Evolutionary conservation across 1,284 basidiomycete genomes (phyloP), one percentile per base, ranked within the genome.

Genomic region (Prillingera fragicola): DNA sequence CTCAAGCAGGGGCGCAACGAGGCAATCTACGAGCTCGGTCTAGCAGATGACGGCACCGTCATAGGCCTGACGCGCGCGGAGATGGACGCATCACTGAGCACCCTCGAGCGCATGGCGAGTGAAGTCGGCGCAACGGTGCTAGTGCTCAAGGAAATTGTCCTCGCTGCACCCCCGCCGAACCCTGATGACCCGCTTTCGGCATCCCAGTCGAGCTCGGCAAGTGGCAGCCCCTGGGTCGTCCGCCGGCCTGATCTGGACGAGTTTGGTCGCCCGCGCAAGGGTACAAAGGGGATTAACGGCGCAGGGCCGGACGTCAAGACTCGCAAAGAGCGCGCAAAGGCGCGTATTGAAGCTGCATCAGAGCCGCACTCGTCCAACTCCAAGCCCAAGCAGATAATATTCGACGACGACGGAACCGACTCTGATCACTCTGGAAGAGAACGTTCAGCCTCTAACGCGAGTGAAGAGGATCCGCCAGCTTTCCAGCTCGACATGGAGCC

Each of bases 1-100:
- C 77, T 95, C 4, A 81, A 91, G 38, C 87, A 94, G 68, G 90
- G 90, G 13, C 83, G 85, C 4, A 90, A 90, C 5, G 84, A 87
- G 62, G 89, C 90, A 0, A 87, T 89, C 65, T 95, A 95, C 59
- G 90, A 94, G 65, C 80, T 95, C 14, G 91, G 90, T 13, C 83
- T 95, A 1, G 66, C 73, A 5, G 90, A 95, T 64, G 84, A 84
- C 4, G 90, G 90, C 1, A 79, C 82, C 3, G 80, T 95, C 14
- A 78, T 94, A 33, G 90, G 90, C 0, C 77, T 95, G 6, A 75
- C 80, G 0, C 75, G 82, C 21, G 67, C 72, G 2, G 85, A 92
- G 65, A 80, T 95, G 58, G 84, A 87, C 48, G 77, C 78, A 51
- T 85, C 82, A 2, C 71, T 95, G 29, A 80, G 82, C 56, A 92